Percentiles rank a stretch among this genome's conserved stretches.
Conservation (phyloP, 805 yeast genomes). For the Blastobotrys mokoenaii region DNA sequence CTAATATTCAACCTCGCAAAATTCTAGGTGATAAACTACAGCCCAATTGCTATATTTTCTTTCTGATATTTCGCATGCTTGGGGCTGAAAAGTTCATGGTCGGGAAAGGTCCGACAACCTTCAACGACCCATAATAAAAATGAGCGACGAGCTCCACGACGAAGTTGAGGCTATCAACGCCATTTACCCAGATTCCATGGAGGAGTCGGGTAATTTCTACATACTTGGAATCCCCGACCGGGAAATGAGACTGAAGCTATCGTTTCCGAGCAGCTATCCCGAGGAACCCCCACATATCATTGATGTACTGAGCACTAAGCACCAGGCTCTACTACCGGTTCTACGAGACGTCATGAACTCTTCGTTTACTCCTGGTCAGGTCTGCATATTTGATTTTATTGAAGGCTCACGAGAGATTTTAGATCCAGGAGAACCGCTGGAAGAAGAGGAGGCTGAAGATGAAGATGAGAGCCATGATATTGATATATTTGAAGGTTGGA, state of each 20-base stretch:
- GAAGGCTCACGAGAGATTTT: constrained; percentile 35
- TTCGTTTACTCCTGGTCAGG: constrained; percentile 52
- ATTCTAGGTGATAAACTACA: no score
- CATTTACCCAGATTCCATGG: constrained; percentile 64
- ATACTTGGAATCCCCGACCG: constrained; percentile 53
- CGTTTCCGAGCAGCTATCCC: constrained; percentile 71
- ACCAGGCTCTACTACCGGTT: constrained; percentile 39
- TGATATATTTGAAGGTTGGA: constrained; percentile 60
- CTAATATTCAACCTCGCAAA: no score
- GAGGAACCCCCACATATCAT: constrained; percentile 50
- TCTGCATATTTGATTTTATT: constrained; percentile 71
- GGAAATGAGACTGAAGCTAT: constrained; percentile 50
- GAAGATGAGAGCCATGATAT: constrained; percentile 6
- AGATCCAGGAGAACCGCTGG: constrained; percentile 31
- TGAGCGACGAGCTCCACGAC: constrained; percentile 46
- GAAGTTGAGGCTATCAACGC: constrained; percentile 82
- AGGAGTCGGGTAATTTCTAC: constrained; percentile 30
- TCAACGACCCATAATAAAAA: background rate
- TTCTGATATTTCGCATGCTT: no score
- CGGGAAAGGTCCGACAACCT: background rate
- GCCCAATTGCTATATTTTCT: no score
- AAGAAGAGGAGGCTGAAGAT: constrained; percentile 25
- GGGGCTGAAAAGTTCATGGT: no score
- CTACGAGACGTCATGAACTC: constrained; percentile 46
- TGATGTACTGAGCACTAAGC: constrained; percentile 41